These are phyloP conservation scores for Coniferiporia weirii DNA, from an alignment of 1,284 basidiomycete species.

Conservation along the genomic window DNA sequence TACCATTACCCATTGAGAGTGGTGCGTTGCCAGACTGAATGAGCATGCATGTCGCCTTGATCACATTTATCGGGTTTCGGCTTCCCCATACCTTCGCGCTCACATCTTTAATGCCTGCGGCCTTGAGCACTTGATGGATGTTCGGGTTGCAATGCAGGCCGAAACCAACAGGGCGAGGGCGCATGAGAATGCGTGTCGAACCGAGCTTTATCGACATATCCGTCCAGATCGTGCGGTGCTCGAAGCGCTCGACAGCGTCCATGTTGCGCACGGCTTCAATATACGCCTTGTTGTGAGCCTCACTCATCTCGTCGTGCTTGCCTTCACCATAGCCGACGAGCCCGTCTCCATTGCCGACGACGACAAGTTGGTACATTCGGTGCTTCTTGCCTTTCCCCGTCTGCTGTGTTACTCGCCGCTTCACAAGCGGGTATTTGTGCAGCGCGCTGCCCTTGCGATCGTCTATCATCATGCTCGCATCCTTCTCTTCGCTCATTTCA, in stretches of 20 bases:
- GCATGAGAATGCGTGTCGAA: slow-evolving; percentile 76
- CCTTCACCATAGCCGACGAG: slow-evolving; percentile 89
- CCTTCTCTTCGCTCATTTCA: slow-evolving; percentile 18
- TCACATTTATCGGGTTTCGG: slow-evolving; percentile 68
- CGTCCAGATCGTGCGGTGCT: slow-evolving; percentile 87
- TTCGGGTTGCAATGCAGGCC: slow-evolving; percentile 88
- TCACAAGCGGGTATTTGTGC: slow-evolving; percentile 54
- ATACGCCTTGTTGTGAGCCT: slow-evolving; percentile 64
- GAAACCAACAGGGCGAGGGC: slow-evolving; percentile 91
- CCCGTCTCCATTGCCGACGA: slow-evolving; percentile 85
- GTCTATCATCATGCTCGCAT: slow-evolving; percentile 20
- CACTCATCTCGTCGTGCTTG: slow-evolving; percentile 59
- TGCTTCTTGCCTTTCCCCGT: slow-evolving; percentile 83
- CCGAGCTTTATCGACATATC: slow-evolving; percentile 84
- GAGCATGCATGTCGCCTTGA: slow-evolving; percentile 58
- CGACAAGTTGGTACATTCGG: slow-evolving; percentile 61
- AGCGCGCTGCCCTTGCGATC: slow-evolving; percentile 29
- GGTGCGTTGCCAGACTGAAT: slow-evolving; percentile 70
- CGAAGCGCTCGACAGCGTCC: slow-evolving; percentile 88
- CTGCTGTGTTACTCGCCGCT: slow-evolving; percentile 69
- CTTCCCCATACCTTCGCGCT: slow-evolving; percentile 94
- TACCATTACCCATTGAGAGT: slow-evolving; percentile 69
- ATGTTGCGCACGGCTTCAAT: slow-evolving; percentile 77
- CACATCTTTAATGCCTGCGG: slow-evolving; percentile 91
- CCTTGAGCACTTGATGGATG: slow-evolving; percentile 84